Conservation (phyloP, 768 basidiomycete species). For the Termitomyces titanicus region DNA sequence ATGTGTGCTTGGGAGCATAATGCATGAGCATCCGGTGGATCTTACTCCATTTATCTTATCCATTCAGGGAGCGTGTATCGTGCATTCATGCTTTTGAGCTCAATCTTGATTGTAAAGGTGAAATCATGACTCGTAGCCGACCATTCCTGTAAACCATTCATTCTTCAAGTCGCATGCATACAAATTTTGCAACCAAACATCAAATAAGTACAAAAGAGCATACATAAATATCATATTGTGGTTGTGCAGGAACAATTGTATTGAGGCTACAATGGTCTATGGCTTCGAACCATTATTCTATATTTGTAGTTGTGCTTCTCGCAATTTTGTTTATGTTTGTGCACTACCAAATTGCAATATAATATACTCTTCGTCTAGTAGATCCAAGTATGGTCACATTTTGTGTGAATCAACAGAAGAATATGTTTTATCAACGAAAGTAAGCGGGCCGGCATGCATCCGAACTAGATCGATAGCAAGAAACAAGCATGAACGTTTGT, state of each 20-base stretch:
- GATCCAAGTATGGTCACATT: conserved; percentile 1
- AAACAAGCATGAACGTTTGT: not conserved
- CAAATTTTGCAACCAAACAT: no score
- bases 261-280: not conserved
- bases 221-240: no score
- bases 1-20: not conserved
- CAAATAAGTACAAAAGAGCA: no score
- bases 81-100: not conserved
- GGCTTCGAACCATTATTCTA: not conserved
- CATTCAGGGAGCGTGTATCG: not conserved
- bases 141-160: not conserved
- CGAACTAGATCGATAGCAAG: conserved; percentile 10
- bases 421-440: not conserved
- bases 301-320: not conserved
- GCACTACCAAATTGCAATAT: not conserved
- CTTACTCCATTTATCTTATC: conserved; percentile 1
- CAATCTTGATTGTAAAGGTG: not conserved
- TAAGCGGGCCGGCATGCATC: not conserved
- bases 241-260: not conserved
- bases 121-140: not conserved
- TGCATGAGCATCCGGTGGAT: not conserved
- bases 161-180: not conserved
- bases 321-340: not conserved
- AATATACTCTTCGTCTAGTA: no score
- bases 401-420: not conserved